Conservation (phyloP, 768 basidiomycete genomes). For the Leccinum aurantiacum region DNA sequence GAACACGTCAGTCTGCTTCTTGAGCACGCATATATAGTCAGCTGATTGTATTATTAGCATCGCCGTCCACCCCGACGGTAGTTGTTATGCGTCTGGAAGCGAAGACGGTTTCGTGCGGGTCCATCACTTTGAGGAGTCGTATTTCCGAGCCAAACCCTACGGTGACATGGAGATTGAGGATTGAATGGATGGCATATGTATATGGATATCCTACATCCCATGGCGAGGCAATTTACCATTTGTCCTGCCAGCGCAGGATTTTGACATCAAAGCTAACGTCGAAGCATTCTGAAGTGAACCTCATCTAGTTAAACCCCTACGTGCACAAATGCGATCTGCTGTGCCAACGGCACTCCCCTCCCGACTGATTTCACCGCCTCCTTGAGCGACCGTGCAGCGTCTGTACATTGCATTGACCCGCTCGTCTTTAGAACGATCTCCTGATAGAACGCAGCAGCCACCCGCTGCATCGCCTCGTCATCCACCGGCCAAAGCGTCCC, state of each 20-base stretch:
- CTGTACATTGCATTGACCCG: constrained; percentile 12
- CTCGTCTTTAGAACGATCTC: constrained; percentile 15
- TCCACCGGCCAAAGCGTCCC: constrained; percentile 37
- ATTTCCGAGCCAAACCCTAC: constrained; percentile 89
- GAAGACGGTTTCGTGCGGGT: constrained; percentile 95
- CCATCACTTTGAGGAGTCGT: constrained; percentile 92
- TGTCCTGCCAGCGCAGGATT: not conserved
- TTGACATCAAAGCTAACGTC: not conserved
- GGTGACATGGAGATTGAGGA: constrained; percentile 82
- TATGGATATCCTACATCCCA: constrained; percentile 5
- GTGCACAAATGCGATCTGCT: constrained; percentile 31
- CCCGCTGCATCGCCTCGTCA: constrained; percentile 23
- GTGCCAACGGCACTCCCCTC: constrained; percentile 18
- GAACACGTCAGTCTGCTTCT: constrained; percentile 72
- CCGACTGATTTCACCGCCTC: constrained; percentile 18
- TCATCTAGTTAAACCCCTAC: constrained; percentile 22
- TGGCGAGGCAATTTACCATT: constrained; percentile 10
- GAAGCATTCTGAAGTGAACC: not conserved
- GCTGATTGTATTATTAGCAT: constrained; percentile 52
- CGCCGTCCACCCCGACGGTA: constrained; percentile 88
- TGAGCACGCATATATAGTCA: not conserved
- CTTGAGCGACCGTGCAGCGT: constrained; percentile 20
- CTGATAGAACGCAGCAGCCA: constrained; percentile 26
- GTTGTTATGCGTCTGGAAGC: constrained; percentile 88
- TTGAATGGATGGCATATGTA: constrained; percentile 27